A percentile compares a stretch with the other conserved stretches of the same genome.
phyloP scores from a whole-genome alignment of 495 filamentous ascomycete genomes.

The Aspergillus indologenus region DNA sequence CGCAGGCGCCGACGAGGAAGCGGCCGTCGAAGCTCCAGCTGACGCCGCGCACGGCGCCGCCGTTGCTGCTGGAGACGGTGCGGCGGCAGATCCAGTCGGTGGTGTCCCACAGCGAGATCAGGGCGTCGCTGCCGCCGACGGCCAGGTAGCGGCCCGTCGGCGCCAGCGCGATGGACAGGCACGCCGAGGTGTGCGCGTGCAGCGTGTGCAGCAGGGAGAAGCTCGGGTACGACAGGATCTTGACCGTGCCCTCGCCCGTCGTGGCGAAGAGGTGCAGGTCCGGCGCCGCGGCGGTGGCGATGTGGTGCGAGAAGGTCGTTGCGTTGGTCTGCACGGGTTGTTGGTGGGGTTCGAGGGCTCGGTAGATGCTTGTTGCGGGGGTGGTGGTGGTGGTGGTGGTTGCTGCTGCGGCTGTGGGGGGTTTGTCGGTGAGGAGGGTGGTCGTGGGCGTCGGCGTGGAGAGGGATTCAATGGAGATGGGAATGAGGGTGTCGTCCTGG shows the following conservation, averaged over 20 bases:
- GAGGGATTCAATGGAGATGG: slow-evolving; percentile 52
- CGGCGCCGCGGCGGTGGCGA: slow-evolving; percentile 35
- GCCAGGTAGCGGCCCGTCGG: slow-evolving; percentile 80
- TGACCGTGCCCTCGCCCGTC: slow-evolving; percentile 76
- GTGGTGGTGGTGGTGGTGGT: slow-evolving; percentile 8
- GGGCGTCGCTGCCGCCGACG: slow-evolving; percentile 82
- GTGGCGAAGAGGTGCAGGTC: slow-evolving; percentile 66
- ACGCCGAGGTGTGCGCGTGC: slow-evolving; percentile 80
- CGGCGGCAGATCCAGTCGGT: slow-evolving; percentile 85
- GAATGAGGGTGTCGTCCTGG: slow-evolving; percentile 68
- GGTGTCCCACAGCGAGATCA: slow-evolving; percentile 90
- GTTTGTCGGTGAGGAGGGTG: slow-evolving; percentile 18
- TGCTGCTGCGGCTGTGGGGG: slow-evolving; percentile 9
- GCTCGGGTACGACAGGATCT: slow-evolving; percentile 67
- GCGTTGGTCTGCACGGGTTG: slow-evolving; percentile 78
- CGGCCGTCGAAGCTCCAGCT: slow-evolving; percentile 91
- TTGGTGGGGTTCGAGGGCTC: slow-evolving; percentile 57
- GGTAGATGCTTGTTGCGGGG: slow-evolving; percentile 25
- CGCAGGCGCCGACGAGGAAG: slow-evolving; percentile 79
- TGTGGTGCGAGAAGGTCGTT: slow-evolving; percentile 72
- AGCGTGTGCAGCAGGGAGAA: slow-evolving; percentile 57
- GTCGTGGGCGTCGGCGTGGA: slow-evolving; percentile 30
- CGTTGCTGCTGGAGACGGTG: slow-evolving; percentile 67
- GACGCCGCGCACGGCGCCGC: slow-evolving; percentile 77
- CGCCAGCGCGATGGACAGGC: slow-evolving; percentile 65